These are phyloP conservation scores for Voacanga thouarsii DNA, from an alignment of 257 asterid species.

Conservation along the genomic window DNA sequence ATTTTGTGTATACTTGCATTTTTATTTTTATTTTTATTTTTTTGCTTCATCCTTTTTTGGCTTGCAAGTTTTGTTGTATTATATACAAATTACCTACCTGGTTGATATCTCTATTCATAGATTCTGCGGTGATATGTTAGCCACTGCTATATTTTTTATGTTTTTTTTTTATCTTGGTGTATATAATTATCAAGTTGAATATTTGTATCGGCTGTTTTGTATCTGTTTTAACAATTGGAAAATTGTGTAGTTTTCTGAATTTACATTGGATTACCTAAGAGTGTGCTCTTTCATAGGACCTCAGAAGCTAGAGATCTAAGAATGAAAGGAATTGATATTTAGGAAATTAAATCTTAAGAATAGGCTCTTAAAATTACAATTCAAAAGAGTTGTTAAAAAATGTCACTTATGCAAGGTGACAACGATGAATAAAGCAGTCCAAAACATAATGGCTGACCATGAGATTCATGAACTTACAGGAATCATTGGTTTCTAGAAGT, in stretches of 20 bases:
- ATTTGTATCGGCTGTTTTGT: too few relatives aligned
- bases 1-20: not conserved
- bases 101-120: too few relatives aligned
- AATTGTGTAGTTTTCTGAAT: not conserved
- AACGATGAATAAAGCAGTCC: not conserved
- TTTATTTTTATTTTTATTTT: not conserved
- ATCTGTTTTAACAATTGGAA: not conserved
- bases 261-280: not conserved
- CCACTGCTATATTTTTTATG: not conserved
- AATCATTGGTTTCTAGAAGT: not conserved
- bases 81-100: not conserved
- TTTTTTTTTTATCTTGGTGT: too few relatives aligned
- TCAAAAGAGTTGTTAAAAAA: too few relatives aligned
- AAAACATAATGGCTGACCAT: not conserved
- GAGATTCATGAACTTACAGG: not conserved
- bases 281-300: not conserved
- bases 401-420: too few relatives aligned
- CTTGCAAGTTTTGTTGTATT: not conserved
- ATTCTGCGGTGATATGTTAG: too few relatives aligned
- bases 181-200: too few relatives aligned
- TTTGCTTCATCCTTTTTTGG: not conserved
- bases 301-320: not conserved
- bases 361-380: too few relatives aligned
- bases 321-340: too few relatives aligned
- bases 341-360: too few relatives aligned